Evolutionary conservation across 2,329 filamentous ascomycete species (phyloP), one percentile per base, ranked within the genome.

Genomic region (Fusarium nygamai): DNA sequence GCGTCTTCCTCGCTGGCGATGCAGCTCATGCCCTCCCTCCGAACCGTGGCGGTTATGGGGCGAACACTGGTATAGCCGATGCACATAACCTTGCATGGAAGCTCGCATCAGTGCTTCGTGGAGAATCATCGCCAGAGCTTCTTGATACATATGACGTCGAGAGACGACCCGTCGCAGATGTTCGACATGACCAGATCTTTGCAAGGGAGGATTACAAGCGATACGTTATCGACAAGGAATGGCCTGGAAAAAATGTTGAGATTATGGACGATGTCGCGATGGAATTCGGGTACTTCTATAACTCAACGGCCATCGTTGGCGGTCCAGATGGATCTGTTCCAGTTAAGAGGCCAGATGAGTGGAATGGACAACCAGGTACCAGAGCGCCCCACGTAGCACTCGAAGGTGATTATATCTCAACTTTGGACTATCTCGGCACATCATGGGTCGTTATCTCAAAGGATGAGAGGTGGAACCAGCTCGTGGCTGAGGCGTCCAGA

Each of bases 1-100:
- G 80, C 6, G 34, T 61, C 22, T 61, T 61, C 8, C 46, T 61
- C 3, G 58, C 46, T 11, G 46, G 46, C 8, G 58, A 61, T 54
- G 58, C 58, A 27, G 34, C 46, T 29, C 58, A 61, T 56, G 81
- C 81, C n/a, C 78, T 82, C 27, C 80, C 81, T 0, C 80, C 82
- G 0, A 82, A 82, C 44, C 65, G 80, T 2, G 85, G 58, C 69
- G 82, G 80, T 1, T 78, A 80, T 5, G 81, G 82, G 0, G 76
- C 79, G 24, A 83, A 83, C 67, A 80, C 79, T 11, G 82, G 79
- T 3, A 79, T 83, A 19, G 76, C 80, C 16, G 84, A 86, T 63
- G 84, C 80, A 1, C 79, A 83, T 43, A 84, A 86, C 44, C 78
- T 86, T 4, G 80, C 82, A 2, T 86, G 84, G 84, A 86, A 85